Evolutionary conservation across 2,329 filamentous ascomycete genomes (phyloP), one percentile per base, ranked within the genome.

Genomic region (Graphiopsis chlorocephala): DNA sequence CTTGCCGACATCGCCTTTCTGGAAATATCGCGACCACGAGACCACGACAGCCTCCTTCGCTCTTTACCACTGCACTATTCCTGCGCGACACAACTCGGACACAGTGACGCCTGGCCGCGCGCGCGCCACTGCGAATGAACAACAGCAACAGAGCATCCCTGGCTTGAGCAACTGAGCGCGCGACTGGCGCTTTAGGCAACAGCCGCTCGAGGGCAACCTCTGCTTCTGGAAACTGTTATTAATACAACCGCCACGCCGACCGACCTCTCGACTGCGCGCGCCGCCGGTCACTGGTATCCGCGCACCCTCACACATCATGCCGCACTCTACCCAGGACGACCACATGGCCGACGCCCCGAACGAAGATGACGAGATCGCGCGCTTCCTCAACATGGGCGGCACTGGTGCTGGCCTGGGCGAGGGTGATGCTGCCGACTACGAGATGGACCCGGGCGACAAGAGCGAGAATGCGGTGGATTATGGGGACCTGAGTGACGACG

Each of bases 391-490:
- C 52, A 57, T 64, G 52, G 55, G 61, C 23, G 48, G 56, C 61
- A 68, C 68, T 42, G 70, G 67, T 26, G 69, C 71, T 15, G 70
- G 68, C 11, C 65, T 67, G 2, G 64, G 65, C 38, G 67, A 69
- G 12, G 68, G 67, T 23, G 69, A 70, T 31, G 71, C 65, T 63
- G 78, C 42, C 61, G 67, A 67, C 45, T 59, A 68, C 17, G 73
- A 77, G 61, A 76, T 84, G 61, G 81, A 82, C 61, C 70, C 76
- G 61, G 84, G 83, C 23, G 90, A 92, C 76, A 99, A 99, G 78
- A 94, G 93, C 63, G 93, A 93, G 66, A 91, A 98, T 78, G 95
- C 95, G 47, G 81, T 95, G 67, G 95, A 99, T 74, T 99, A 85
- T 72, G 92, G 91, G 74, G 92, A 97, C 73, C 93, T 98, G 67